These are phyloP conservation scores for Phytopythium ostracodes DNA, from an alignment of 352 stramenopile genomes.

Conservation along the genomic window DNA sequence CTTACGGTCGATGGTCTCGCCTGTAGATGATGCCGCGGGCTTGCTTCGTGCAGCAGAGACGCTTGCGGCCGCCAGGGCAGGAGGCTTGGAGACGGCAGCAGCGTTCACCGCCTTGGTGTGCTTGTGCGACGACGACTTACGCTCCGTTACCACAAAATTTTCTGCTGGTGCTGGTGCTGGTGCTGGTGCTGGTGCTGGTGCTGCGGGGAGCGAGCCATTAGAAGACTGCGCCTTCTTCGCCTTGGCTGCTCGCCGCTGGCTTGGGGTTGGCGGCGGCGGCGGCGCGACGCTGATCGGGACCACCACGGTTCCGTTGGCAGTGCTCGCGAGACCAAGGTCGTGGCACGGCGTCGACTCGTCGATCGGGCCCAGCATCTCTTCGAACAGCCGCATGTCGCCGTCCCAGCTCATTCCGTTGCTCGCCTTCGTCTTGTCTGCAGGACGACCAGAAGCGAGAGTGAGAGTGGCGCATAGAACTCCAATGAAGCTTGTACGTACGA, in stretches of 20 bases:
- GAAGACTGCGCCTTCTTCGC: constrained; percentile 1
- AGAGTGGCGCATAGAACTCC: too few species aligned
- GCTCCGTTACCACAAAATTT: neutral
- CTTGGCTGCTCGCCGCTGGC: neutral
- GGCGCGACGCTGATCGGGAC: neutral
- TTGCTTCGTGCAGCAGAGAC: neutral
- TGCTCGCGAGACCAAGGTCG: neutral
- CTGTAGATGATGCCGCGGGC: neutral
- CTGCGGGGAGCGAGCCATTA: neutral
- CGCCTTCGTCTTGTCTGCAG: constrained; percentile 22
- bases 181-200: neutral
- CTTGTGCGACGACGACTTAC: neutral
- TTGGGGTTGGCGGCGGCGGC: neutral
- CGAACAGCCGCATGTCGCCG: constrained; percentile 50
- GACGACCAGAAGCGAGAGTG: too few species aligned
- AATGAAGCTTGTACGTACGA: constrained; percentile 31
- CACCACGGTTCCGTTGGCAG: neutral
- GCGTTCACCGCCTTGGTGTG: neutral
- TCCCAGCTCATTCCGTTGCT: constrained; percentile 40
- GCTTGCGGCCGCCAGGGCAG: neutral
- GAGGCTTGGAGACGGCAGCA: neutral
- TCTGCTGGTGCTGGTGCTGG: neutral
- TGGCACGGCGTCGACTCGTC: constrained; percentile 14
- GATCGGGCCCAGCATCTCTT: constrained; percentile 34
- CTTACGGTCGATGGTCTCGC: neutral